Evolutionary conservation across 768 basidiomycete genomes (phyloP).

Genomic region (Lactarius hengduanensis): DNA sequence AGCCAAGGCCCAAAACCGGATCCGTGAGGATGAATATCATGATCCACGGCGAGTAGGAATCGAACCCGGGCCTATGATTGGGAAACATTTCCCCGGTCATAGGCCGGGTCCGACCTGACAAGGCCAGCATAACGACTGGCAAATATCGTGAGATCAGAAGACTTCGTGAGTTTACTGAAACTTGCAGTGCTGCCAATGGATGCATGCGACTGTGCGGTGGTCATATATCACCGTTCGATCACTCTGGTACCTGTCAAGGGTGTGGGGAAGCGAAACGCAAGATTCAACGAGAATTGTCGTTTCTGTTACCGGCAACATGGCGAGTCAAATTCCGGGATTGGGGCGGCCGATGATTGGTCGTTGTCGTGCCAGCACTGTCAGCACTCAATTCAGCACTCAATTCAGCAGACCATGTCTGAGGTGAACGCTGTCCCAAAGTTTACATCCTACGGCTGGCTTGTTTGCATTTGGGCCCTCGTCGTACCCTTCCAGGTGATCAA

Average conservation of each 20-base stretch:
- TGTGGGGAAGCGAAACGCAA: background rate
- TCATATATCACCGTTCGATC: constrained; percentile 52
- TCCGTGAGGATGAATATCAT: background rate
- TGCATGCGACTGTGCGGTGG: background rate
- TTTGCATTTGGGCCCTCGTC: constrained; percentile 66
- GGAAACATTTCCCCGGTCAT: background rate
- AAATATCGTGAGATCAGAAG: background rate
- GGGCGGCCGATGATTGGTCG: background rate
- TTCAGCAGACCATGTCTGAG: background rate
- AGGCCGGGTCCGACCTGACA: background rate
- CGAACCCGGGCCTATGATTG: background rate
- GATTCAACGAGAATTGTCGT: background rate
- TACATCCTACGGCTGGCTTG: constrained; percentile 60
- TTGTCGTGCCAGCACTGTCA: background rate
- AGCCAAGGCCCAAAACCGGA: background rate
- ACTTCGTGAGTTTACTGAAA: background rate
- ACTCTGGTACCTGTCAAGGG: constrained; percentile 35
- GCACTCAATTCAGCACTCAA: too few species aligned
- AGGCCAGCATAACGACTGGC: background rate
- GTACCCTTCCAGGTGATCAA: constrained; percentile 52
- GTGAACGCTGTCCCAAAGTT: constrained; percentile 34
- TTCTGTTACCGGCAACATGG: background rate
- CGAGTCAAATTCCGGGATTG: background rate
- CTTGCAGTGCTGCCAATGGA: background rate
- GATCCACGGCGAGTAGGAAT: background rate